Base-by-base conservation (phyloP, 139 green algal genomes). In the Chlorella sp. region DNA sequence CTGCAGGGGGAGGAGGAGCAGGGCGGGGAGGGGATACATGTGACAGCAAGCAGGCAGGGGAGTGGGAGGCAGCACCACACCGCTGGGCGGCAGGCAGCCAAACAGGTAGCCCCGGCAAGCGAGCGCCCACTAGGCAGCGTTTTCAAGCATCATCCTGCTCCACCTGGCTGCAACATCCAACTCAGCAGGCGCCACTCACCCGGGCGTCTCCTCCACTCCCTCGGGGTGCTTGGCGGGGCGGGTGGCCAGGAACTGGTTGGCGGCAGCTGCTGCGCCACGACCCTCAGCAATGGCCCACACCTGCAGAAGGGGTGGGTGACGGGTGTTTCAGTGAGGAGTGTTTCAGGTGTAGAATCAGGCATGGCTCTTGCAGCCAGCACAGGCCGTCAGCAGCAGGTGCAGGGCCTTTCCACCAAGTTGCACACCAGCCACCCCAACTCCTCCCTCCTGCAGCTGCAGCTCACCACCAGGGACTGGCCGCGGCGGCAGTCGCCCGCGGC, bases 251-350 rank as follows among this genome's bases (percentile, higher is more conserved):
- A 86, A 98, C 71, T 85, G 81, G 88, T 98, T 92, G 2, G 97
- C 89, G 0, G 90, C 82, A 0, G 87, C 92, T 20, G 96, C 96
- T 20, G 95, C 93, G 34, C 95, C 91, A 17, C 96, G 91, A 4
- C 96, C 96, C 90, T 99, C 96, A 3, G 94, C 87, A 62, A 99
- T 99, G 34, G 96, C 96, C 96, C 96, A 99, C 63, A 91, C 94
- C 82, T 97, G 93, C 71, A 95, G 88, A 18, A 82, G 26, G n/a
- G n/a, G n/a, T n/a, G n/a, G n/a, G n/a, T n/a, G n/a, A n/a, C n/a
- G n/a, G n/a, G n/a, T n/a, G n/a, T n/a, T n/a, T n/a, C n/a, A n/a
- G n/a, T n/a, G n/a, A n/a, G n/a, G n/a, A n/a, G n/a, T n/a, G n/a
- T n/a, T n/a, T n/a, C n/a, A n/a, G n/a, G n/a, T n/a, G n/a, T n/a